These are phyloP conservation scores for Tylopilus cervinicoccineus DNA, from an alignment of 768 basidiomycete species.

Conservation along the genomic window DNA sequence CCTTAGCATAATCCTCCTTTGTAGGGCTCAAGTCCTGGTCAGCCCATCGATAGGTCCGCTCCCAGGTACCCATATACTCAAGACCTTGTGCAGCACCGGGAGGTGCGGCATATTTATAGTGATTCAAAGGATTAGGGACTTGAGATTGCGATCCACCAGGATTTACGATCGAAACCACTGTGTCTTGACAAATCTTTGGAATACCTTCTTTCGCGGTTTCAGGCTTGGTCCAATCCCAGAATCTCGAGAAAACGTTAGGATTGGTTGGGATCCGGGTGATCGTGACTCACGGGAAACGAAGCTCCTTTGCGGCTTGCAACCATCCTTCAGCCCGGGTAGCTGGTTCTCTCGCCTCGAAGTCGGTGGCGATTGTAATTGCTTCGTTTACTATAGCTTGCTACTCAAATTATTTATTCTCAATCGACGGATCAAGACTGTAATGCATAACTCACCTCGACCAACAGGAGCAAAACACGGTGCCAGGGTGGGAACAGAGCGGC, in stretches of 20 bases:
- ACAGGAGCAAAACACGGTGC: constrained; percentile 15
- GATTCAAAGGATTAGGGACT: constrained; percentile 14
- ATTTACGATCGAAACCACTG: neutral
- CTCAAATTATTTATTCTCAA: neutral
- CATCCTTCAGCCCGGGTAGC: constrained; percentile 1
- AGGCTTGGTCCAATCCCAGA: constrained; percentile 16
- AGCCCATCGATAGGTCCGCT: constrained; percentile 16
- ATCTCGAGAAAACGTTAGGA: constrained; percentile 1
- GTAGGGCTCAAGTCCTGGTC: neutral
- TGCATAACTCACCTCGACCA: constrained; percentile 8
- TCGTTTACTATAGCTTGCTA: constrained; percentile 18
- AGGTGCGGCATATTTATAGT: constrained; percentile 3
- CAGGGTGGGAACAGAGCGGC: constrained; percentile 22
- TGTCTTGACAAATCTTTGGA: constrained; percentile 1
- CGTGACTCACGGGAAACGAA: constrained; percentile 17
- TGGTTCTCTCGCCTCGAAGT: neutral
- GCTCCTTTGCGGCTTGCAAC: constrained; percentile 8
- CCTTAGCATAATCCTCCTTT: constrained; percentile 8
- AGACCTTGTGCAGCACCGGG: neutral
- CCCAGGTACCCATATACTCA: constrained; percentile 8
- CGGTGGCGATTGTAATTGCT: constrained; percentile 13
- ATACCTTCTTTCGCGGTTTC: constrained; percentile 4
- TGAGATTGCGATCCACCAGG: neutral
- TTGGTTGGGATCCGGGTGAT: neutral
- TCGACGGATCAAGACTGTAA: neutral